Base-by-base conservation (phyloP, 805 yeast genomes). In the Saccharomycopsis lassenensis region DNA sequence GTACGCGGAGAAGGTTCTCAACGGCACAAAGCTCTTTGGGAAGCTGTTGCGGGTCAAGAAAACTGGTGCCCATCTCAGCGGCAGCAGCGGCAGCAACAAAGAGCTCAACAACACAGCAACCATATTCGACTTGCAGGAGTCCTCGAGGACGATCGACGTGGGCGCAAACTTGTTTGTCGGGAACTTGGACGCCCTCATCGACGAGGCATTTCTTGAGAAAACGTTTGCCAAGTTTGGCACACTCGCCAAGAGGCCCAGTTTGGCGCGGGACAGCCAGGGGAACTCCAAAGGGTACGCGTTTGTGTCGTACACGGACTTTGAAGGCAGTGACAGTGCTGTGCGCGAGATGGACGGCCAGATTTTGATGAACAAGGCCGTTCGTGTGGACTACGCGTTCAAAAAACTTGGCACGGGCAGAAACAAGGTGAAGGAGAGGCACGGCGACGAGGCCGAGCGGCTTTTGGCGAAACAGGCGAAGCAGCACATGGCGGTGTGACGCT, bases 361-460 rank as follows among this genome's bases (percentile, higher is more conserved):
- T 39, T 59, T 91, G 11, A 71, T 82, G 73, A 85, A 83, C 52
- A 63, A 63, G 41, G 69, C 69, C 20, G 61, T 84, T 4, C 54
- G 57, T 2, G 61, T 87, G 2, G 69, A 70, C 22, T 86, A 85
- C 52, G 91, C 95, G 0, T 74, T 65, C 49, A 84, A 82, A 55
- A 73, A 71, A 38, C n/a, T 35, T 10, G 42, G 42, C 11, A 35
- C 42, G 7, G 31, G 42, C 15, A 34, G 42, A 21, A 49, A 46
- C 8, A 35, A 38, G 10, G 71, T 62, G 35, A 51, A 68, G 40
- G 72, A 72, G 14, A 65, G 69, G 32, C 93, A 83, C 48, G 95
- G 95, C n/a, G 87, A 79, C 47, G 67, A 65, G 25, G 72, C 74
- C 0, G 95, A 87, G 52, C 63, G 95, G 47, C 45, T 68, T 36